Evolutionary conservation across 768 basidiomycete species (phyloP).

Genomic region (Termitomyces sp.): DNA sequence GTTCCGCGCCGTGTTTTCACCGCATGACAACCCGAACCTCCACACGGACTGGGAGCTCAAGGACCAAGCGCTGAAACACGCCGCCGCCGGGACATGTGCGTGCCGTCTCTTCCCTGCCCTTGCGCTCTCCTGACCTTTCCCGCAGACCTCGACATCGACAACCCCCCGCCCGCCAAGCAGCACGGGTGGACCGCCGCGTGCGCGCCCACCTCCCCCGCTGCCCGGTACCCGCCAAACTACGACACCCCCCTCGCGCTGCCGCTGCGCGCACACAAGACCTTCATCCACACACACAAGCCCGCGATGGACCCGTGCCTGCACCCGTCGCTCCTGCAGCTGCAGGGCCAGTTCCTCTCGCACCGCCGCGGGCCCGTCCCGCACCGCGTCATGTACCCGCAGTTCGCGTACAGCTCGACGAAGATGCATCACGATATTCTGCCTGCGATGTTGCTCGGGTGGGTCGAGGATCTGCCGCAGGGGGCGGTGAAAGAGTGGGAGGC

Average conservation of each 20-base stretch:
- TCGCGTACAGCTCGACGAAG: conserved; percentile 40
- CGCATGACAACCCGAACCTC: conserved; percentile 42
- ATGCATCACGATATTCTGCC: conserved; percentile 49
- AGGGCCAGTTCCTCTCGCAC: conserved; percentile 50
- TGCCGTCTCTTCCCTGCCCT: background rate
- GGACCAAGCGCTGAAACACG: conserved; percentile 28
- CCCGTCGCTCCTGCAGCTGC: conserved; percentile 29
- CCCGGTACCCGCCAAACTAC: conserved; percentile 21
- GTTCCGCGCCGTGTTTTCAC: conserved; percentile 45
- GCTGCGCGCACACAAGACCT: conserved; percentile 24
- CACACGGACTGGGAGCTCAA: conserved; percentile 30
- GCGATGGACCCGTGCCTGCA: conserved; percentile 45
- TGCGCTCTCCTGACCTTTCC: background rate
- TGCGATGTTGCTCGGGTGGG: conserved; percentile 41
- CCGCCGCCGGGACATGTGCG: conserved; percentile 30
- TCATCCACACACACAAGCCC: conserved; percentile 39
- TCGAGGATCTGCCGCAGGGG: conserved; percentile 28
- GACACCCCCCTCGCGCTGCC: conserved; percentile 13
- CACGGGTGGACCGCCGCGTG: conserved; percentile 36
- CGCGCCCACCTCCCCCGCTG: conserved; percentile 25
- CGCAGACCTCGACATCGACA: conserved; percentile 25
- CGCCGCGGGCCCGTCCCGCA: conserved; percentile 37
- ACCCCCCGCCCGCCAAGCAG: conserved; percentile 22
- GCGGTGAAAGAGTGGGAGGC: conserved; percentile 47
- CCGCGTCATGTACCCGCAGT: conserved; percentile 39